Base-by-base conservation (phyloP, 495 filamentous ascomycete genomes). In the Wilcoxina mikolae region DNA sequence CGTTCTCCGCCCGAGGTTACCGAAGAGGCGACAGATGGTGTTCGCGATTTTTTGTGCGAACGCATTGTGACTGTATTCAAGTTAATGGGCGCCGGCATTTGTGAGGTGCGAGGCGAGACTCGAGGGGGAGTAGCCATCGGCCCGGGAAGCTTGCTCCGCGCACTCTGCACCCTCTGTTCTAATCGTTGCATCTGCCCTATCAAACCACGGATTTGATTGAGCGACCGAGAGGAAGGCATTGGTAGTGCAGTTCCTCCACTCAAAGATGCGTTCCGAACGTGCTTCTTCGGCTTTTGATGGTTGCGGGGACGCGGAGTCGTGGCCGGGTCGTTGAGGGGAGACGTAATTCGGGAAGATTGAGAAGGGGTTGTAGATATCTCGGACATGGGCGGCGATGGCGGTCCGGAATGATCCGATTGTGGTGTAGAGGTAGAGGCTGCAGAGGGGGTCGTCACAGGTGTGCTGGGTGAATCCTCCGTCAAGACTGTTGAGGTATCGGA, bases 111-210 rank as follows among this genome's bases (percentile, higher is more conserved):
- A 9, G 88, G 86, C 1, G 87, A 90, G 25, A 76, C 73, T 25
- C 82, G 81, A n/a, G 89, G 87, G 3, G 91, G 88, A 1, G 85
- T 89, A 47, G 71, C 76, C 12, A 77, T 77, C 9, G 85, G 85
- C 3, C 78, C 84, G 0, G 91, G 91, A 2, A 98, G 77, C 67
- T 94, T 94, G 28, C 87, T 94, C 57, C 87, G 80, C 23, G 85
- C 91, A n/a, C 83, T 86, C 46, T 96, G 88, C 4, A 98, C 88
- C 27, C 90, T 76, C 54, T 89, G 83, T 67, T 96, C 93, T 38
- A 98, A 78, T 57, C 83, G 80, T 67, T 94, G 87, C 93, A 98
- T 95, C 69, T 95, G 91, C 22, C 85, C 88, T 54, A 90, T 91
- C 51, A 98, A 78, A 2, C 81, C 82, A 24, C 91, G 87, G 63